Conservation (phyloP, 2,329 filamentous ascomycete species). For the Chalaropsis ovoidea region DNA sequence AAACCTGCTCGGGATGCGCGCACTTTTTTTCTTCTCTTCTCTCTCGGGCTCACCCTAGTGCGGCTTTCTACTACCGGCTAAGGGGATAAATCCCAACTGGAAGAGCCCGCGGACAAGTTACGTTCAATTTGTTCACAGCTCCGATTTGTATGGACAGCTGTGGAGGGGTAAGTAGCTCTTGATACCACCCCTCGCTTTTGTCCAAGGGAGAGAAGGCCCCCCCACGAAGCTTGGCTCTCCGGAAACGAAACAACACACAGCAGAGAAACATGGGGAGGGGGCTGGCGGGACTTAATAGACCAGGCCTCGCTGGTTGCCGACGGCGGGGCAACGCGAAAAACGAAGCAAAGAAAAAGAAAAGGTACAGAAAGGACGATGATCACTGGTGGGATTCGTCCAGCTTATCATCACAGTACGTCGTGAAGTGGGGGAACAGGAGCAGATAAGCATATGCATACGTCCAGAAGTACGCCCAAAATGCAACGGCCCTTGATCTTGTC, state of each 20-base stretch:
- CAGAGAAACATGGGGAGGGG: too few species aligned
- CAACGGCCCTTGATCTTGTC: neutral
- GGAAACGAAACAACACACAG: neutral
- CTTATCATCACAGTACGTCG: neutral
- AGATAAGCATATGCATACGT: conserved; percentile 7
- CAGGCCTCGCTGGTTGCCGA: neutral
- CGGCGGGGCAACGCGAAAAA: neutral
- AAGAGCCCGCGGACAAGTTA: neutral
- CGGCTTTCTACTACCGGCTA: neutral
- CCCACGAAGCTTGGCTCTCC: conserved; percentile 5
- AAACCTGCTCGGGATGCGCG: neutral
- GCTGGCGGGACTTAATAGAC: neutral
- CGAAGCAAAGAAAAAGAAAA: neutral
- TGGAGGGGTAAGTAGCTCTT: neutral
- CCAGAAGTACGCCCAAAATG: neutral
- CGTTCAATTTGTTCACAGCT: neutral
- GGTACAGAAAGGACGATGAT: neutral
- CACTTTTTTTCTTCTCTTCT: neutral
- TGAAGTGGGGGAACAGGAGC: neutral
- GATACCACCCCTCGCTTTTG: neutral
- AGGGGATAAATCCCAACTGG: neutral
- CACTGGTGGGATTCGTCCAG: neutral
- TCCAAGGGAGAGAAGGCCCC: neutral
- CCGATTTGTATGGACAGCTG: neutral
- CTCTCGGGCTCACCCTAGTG: conserved; percentile 1